phyloP scores from a whole-genome alignment of 768 basidiomycete species.

The Leucosporidium creatinivorum region DNA sequence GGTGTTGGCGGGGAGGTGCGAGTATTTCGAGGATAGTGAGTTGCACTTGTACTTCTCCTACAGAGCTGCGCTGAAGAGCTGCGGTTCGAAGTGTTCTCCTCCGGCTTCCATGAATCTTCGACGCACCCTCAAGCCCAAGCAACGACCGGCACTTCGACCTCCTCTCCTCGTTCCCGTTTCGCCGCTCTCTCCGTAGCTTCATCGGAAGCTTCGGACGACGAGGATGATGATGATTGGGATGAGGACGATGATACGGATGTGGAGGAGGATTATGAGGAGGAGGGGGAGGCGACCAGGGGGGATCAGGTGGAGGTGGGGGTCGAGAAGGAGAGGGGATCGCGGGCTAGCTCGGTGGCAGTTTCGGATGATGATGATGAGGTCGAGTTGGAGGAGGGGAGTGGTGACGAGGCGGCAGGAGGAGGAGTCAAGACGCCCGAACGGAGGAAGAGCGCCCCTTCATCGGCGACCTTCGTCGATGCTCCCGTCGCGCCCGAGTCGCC shows the following conservation, averaged over 20 bases:
- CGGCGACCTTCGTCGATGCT: conserved; percentile 16
- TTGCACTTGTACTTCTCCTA: not conserved
- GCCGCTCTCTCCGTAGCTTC: not conserved
- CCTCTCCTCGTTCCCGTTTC: too few species aligned
- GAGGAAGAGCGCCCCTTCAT: not conserved
- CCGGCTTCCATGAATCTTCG: conserved; percentile 29
- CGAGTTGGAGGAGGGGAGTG: not conserved
- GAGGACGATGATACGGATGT: conserved; percentile 28
- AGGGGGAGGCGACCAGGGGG: not conserved
- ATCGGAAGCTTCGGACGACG: not conserved
- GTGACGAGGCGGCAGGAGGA: not conserved
- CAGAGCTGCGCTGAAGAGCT: too few species aligned
- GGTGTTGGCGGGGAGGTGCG: conserved; percentile 40
- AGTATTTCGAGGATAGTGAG: conserved; percentile 39
- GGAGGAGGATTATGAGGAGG: conserved; percentile 13
- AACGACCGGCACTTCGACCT: too few species aligned
- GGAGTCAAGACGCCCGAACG: not conserved
- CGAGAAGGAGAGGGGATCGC: conserved; percentile 10
- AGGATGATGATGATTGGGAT: conserved; percentile 13
- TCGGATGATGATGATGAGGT: conserved; percentile 1
- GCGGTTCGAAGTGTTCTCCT: conserved; percentile 35
- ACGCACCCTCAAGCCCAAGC: too few species aligned
- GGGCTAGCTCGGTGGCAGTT: conserved; percentile 10
- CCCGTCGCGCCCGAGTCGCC: conserved; percentile 14
- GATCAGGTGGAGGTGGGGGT: conserved; percentile 22